Base-by-base conservation (phyloP, 495 filamentous ascomycete genomes). In the Aspergillus ellipticus region DNA sequence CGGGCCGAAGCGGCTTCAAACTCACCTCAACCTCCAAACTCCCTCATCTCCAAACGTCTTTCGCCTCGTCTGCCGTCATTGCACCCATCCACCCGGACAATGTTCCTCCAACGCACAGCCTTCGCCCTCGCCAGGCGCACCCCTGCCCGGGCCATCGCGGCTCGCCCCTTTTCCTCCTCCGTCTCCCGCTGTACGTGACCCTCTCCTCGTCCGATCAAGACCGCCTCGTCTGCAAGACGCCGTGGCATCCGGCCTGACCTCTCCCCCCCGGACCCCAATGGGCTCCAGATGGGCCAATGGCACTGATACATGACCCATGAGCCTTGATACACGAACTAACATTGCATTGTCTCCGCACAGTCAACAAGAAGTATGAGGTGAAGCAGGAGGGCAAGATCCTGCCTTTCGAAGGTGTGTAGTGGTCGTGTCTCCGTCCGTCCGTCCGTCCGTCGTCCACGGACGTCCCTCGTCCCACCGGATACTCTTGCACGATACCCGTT, bases 41-140 rank as follows among this genome's bases (percentile, higher is more conserved):
- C 68, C 56, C 63, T 68, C 65, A 63, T 56, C 57, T 57, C 56
- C 62, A 60, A n/a, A 66, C 49, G 56, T 49, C 66, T 55, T n/a
- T 54, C 59, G 49, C 61, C 57, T 55, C 48, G 61, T 57, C 41
- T 60, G 54, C 60, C 60, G 41, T 57, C 57, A 53, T 58, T 50
- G 41, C 55, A 58, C 58, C 64, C 24, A 51, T 56, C 49, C 48
- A 61, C 61, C 63, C 62, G 71, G 67, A 79, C 75, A 77, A 94
- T 93, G 89, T 89, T 93, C 74, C 77, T 94, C 68, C 86, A 89
- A 76, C 89, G 90, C 73, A 84, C 89, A 61, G 88, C 84, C 65
- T 71, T 89, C 63, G 80, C 84, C 66, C 79, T 87, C 61, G 86
- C 84, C 56, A 82, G 87, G 73, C 89, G 89, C 66, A 83, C 83